Evolutionary conservation across 1,139 yeast genomes (phyloP).

Genomic region (Pichia sorboxylosa): DNA sequence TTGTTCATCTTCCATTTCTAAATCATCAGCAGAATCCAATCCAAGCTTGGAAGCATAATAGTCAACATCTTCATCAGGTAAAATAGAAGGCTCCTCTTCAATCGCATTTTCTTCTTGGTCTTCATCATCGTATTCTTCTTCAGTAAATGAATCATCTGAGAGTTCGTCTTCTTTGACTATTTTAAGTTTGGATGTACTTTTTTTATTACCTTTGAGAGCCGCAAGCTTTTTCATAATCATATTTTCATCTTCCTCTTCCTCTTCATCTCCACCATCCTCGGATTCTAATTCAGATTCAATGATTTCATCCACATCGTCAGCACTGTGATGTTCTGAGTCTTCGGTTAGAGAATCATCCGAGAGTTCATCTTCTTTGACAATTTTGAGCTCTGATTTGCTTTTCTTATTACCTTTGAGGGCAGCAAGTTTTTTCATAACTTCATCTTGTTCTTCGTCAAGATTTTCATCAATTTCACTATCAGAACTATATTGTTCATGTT

Average conservation of each 20-base stretch:
- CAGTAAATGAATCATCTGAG: conserved; percentile 13
- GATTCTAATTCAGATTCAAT: conserved; percentile 4
- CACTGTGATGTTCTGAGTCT: conserved; percentile 1
- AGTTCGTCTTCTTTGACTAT: conserved; percentile 18
- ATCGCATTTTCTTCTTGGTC: too few species aligned
- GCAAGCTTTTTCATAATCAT: conserved; percentile 10
- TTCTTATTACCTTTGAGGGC: conserved; percentile 9
- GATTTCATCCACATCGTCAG: conserved; percentile 18
- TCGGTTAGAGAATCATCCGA: conserved; percentile 12
- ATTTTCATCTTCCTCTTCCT: conserved; percentile 8
- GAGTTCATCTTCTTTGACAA: conserved; percentile 18
- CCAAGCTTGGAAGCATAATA: conserved; percentile 72
- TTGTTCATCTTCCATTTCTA: conserved; percentile 19
- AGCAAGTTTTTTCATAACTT: conserved; percentile 10
- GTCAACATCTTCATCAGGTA: conserved; percentile 57
- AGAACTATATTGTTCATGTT: conserved; percentile 9
- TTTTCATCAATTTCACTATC: conserved; percentile 11
- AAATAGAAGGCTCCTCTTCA: conserved; percentile 26
- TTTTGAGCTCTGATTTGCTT: conserved; percentile 10
- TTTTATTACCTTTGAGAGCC: conserved; percentile 9
- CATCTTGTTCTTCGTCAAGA: conserved; percentile 9
- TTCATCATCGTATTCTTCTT: conserved; percentile 1
- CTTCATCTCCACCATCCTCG: conserved; percentile 11
- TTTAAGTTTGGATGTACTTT: conserved; percentile 8
- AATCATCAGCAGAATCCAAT: conserved; percentile 13